Evolutionary conservation across 768 basidiomycete genomes (phyloP).

Genomic region (Trametes villosa): DNA sequence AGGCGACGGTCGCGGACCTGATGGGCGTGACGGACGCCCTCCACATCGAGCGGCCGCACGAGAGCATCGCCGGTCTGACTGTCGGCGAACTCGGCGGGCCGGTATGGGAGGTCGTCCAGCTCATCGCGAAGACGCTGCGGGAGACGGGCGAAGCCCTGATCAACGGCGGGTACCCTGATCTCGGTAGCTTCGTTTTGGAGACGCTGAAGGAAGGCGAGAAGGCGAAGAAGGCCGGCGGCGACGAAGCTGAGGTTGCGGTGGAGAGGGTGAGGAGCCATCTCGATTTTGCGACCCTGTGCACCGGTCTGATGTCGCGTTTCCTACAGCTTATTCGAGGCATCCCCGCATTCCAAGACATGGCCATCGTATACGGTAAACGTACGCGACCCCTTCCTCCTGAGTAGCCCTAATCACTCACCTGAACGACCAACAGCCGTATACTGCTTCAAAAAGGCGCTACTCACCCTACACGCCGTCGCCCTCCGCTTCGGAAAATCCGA

Average conservation of each 20-base stretch:
- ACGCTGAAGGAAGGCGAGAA: constrained; percentile 56
- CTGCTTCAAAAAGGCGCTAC: constrained; percentile 89
- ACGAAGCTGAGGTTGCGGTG: constrained; percentile 30
- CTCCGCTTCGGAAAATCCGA: constrained; percentile 65
- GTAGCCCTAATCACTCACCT: neutral
- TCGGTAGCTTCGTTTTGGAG: constrained; percentile 78
- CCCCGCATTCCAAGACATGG: constrained; percentile 84
- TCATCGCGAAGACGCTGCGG: constrained; percentile 64
- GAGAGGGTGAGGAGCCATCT: constrained; percentile 26
- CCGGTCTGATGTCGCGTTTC: neutral
- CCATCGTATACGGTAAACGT: constrained; percentile 66
- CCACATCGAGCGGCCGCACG: constrained; percentile 73
- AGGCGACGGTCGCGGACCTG: constrained; percentile 68
- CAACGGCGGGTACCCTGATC: constrained; percentile 61
- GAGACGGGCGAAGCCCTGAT: constrained; percentile 74
- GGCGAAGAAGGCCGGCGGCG: constrained; percentile 18
- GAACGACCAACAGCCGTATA: constrained; percentile 61
- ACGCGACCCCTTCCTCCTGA: constrained; percentile 25
- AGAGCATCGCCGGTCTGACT: constrained; percentile 65
- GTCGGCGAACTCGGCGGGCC: constrained; percentile 81
- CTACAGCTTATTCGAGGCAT: constrained; percentile 74
- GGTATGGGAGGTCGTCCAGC: constrained; percentile 70
- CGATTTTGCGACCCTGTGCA: too few species aligned
- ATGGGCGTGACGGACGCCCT: constrained; percentile 61
- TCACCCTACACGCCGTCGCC: constrained; percentile 71